Evolutionary conservation across 768 basidiomycete genomes (phyloP), one percentile per base, ranked within the genome.

Genomic region (Suillus cothurnatus): DNA sequence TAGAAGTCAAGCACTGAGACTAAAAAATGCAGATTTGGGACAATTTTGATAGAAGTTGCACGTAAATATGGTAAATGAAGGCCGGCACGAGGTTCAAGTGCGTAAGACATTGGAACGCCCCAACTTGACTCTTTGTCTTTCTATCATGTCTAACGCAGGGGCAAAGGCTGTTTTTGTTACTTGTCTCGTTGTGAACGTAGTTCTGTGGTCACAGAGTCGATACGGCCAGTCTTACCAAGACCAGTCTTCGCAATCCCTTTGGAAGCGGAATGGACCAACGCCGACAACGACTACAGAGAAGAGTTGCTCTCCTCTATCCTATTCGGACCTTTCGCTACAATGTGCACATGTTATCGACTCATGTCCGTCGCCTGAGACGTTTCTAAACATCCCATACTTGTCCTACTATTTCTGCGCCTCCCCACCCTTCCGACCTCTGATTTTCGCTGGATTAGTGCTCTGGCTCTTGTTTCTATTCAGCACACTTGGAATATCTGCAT

Each of bases 391-490:
- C 38, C 81, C 86, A 19, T 94, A 94, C 74, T 81, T 93, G 23
- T 81, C 80, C 45, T 70, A 76, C 19, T 95, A 94, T 75, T 95
- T 89, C 72, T 95, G 93, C 75, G 76, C 90, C 2, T 78, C 83
- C 5, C 69, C 78, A 8, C 50, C 85, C 19, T 39, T 86, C 3
- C 86, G 91, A 9, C 88, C 91, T 0, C 63, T 88, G 14, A 70
- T 85, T 4, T 94, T 95, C 76, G 69, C 73, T 3, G 86, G 81
- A 47, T 84, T 95, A 67, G 67, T 93, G 12, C 50, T 91, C 26
- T 97, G 94, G 94, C 85, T 95, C 21, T 69, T 88, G 32, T 97
- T 98, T 81, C 88, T 99, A 62, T 99, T 99, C 81, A 95, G 95
- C 26, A 96, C 93, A 41, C 90, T 98, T 41, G 95, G 95, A 5